Conservation (phyloP, 768 basidiomycete species). For the Arthromyces matolae region DNA sequence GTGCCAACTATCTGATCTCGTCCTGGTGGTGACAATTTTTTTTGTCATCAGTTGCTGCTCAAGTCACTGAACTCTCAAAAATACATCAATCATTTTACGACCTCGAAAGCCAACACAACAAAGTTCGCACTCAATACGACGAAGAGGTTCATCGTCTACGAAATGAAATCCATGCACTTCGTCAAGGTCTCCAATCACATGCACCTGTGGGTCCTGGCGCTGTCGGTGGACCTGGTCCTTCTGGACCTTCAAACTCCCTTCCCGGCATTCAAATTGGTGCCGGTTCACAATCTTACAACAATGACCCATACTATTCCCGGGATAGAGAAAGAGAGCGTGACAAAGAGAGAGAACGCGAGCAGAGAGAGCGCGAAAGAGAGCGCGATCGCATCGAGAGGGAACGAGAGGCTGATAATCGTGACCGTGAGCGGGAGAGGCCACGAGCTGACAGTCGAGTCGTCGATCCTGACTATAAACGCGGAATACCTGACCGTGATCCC, state of each 20-base stretch:
- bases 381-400: constrained; percentile 28
- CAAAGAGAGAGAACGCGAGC: constrained; percentile 22
- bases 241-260: constrained; percentile 16
- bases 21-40: no score
- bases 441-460: constrained; percentile 15
- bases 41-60: constrained; percentile 11
- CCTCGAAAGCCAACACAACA: constrained; percentile 16
- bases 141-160: constrained; percentile 15
- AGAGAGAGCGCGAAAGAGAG: constrained; percentile 35
- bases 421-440: constrained; percentile 18
- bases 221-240: constrained; percentile 15
- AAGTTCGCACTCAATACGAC: constrained; percentile 17
- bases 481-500: constrained; percentile 50
- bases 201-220: constrained; percentile 16
- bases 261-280: constrained; percentile 16
- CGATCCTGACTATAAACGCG: constrained; percentile 29
- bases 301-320: constrained; percentile 21
- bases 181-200: constrained; percentile 23
- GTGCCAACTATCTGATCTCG: constrained; percentile 25
- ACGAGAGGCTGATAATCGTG: constrained; percentile 24
- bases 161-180: constrained; percentile 10
- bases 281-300: constrained; percentile 14
- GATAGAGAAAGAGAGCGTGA: constrained; percentile 25
- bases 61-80: constrained; percentile 13
- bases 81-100: constrained; percentile 18